Evolutionary conservation across 495 filamentous ascomycete species (phyloP), one percentile per base, ranked within the genome.

Genomic region (Neurospora hispaniola): DNA sequence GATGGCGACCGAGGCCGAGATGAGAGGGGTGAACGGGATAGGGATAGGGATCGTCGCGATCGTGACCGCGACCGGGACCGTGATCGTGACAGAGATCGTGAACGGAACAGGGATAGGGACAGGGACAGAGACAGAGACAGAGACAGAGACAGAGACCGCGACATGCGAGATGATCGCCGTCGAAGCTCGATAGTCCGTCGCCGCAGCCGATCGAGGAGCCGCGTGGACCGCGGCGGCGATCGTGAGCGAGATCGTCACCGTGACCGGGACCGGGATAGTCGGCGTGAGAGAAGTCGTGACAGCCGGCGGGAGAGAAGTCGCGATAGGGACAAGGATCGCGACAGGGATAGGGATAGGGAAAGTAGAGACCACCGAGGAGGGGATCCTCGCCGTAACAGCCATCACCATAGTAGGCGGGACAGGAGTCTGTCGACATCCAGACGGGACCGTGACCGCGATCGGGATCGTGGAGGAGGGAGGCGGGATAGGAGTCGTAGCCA

Each of bases 61-160:
- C 80, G 81, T 71, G 78, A 79, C 54, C 73, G 78, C 40, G 81
- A 81, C 54, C 80, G 80, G 31, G 81, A 84, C 23, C 73, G 79
- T 43, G 80, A 81, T 71, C 76, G 82, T 11, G 75, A 79, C n/a
- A 73, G 75, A 38, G 71, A 73, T 39, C 69, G 72, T 27, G 70
- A 62, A 9, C 69, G 84, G 8, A 18, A 83, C 38, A 78, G 83
- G 39, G 84, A 84, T 12, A 80, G 81, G 41, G 83, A 84, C 42
- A 72, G 81, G 69, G 76, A 81, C 70, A 39, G 38, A 1, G 38
- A 39, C 5, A 39, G 84, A 8, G 43, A 83, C 38, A 78, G 83
- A 35, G 84, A 84, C 14, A 80, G 81, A 42, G 83, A 84, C 44
- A 72, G 81, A 70, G 76, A 81, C 71, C 76, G 78, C 69, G 75